Evolutionary conservation across 2,329 filamentous ascomycete species (phyloP).

Genomic region (Simplicillium aogashimaense): DNA sequence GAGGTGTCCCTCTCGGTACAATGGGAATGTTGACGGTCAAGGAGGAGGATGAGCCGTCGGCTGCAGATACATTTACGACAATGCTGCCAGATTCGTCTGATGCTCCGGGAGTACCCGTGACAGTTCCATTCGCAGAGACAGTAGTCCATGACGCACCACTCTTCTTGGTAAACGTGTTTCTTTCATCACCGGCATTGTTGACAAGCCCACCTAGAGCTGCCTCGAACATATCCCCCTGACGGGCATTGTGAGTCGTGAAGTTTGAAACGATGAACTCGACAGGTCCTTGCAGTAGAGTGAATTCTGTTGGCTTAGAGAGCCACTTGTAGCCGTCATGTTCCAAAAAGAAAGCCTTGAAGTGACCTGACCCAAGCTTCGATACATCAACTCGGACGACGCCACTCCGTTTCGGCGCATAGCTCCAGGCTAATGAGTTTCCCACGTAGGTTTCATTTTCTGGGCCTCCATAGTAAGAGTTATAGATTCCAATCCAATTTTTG

Average conservation of each 20-base stretch:
- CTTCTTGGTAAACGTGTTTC: slow-evolving; percentile 18
- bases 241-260: slow-evolving; percentile 24
- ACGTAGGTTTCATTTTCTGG: neutral
- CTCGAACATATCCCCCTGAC: slow-evolving; percentile 21
- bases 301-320: slow-evolving; percentile 13
- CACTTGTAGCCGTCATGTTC: neutral
- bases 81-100: slow-evolving; percentile 11
- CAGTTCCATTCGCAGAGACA: slow-evolving; percentile 19
- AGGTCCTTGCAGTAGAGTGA: slow-evolving; percentile 1
- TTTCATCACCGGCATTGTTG: slow-evolving; percentile 13
- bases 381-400: neutral
- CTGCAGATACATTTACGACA: slow-evolving; percentile 16
- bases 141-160: slow-evolving; percentile 20
- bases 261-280: slow-evolving; percentile 18
- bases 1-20: slow-evolving; percentile 9
- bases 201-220: slow-evolving; percentile 22
- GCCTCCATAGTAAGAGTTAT: neutral
- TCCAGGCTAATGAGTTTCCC: neutral
- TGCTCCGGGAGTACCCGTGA: slow-evolving; percentile 23
- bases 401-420: neutral
- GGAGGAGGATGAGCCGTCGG: slow-evolving; percentile 10
- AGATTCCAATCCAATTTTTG: neutral
- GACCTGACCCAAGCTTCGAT: neutral
- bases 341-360: neutral
- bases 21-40: slow-evolving; percentile 23